phyloP scores from a whole-genome alignment of 2,329 filamentous ascomycete species.

The Pyrenophora seminiperda region DNA sequence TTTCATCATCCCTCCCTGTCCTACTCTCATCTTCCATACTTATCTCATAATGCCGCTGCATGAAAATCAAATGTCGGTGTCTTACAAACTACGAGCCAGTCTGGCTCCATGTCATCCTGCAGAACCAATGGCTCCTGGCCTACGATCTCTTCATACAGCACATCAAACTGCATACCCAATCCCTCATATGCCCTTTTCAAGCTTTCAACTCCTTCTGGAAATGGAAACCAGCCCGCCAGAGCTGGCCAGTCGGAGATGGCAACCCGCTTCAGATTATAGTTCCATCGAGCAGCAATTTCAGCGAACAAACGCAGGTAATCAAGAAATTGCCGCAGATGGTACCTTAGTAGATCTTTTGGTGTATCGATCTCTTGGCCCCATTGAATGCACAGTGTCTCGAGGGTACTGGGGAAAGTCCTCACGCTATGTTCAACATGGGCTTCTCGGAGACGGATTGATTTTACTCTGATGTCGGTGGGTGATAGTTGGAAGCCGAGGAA shows the following conservation, averaged over 20 bases:
- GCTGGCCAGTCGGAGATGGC: constrained; percentile 10
- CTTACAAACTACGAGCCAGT: constrained; percentile 10
- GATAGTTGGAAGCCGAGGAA: neutral
- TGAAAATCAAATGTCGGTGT: constrained; percentile 3
- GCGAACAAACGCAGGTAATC: neutral
- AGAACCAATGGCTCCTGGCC: neutral
- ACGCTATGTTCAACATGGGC: neutral
- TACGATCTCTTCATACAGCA: neutral
- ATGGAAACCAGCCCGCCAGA: neutral
- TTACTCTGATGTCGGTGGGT: neutral
- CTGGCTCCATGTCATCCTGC: constrained; percentile 1
- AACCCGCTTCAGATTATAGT: constrained; percentile 1
- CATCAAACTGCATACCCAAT: neutral
- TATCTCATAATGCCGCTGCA: neutral
- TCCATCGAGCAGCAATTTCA: neutral
- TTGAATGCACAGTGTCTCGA: constrained; percentile 5
- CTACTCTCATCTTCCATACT: too few relatives aligned
- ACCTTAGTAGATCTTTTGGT: too few relatives aligned
- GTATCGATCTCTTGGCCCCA: neutral
- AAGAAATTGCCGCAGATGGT: neutral
- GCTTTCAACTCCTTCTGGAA: neutral
- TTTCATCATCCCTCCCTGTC: too few relatives aligned
- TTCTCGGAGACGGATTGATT: too few relatives aligned
- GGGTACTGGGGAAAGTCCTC: neutral
- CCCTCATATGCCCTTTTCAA: neutral